phyloP scores from a whole-genome alignment of 139 green algal species.

The Chlorella vulgaris region DNA sequence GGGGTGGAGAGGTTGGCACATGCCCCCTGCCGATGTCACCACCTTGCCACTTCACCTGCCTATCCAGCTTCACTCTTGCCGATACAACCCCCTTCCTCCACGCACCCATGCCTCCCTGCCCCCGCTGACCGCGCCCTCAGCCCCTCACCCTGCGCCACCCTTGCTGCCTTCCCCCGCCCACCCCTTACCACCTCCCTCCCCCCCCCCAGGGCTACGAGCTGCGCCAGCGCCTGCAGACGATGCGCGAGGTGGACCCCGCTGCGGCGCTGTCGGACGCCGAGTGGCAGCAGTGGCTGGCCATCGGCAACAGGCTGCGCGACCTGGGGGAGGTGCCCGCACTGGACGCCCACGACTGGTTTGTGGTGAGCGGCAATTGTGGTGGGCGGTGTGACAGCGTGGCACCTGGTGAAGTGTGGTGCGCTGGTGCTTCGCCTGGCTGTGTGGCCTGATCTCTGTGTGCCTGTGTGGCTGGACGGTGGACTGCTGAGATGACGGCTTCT shows the following conservation, averaged over 20 bases:
- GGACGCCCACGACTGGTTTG: slow-evolving; percentile 46
- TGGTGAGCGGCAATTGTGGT: not conserved
- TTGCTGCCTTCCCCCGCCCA: not conserved
- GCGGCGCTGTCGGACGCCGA: slow-evolving; percentile 17
- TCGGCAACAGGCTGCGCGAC: slow-evolving; percentile 29
- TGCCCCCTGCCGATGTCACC: too few relatives aligned
- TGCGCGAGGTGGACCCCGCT: slow-evolving; percentile 1
- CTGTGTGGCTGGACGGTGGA: too few relatives aligned
- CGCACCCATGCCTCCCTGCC: too few relatives aligned
- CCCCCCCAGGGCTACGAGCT: not conserved
- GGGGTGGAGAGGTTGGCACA: not conserved
- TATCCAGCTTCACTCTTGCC: too few relatives aligned
- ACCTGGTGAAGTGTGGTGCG: not conserved
- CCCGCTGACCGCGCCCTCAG: too few relatives aligned
- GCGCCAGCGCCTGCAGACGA: slow-evolving; percentile 11
- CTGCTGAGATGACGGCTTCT: too few relatives aligned
- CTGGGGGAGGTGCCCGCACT: slow-evolving; percentile 44
- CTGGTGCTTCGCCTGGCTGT: not conserved
- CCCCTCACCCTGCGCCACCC: not conserved
- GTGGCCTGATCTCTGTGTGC: too few relatives aligned
- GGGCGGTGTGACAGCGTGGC: not conserved
- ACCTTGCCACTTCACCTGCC: too few relatives aligned
- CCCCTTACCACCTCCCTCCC: not conserved
- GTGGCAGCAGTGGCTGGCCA: slow-evolving; percentile 27
- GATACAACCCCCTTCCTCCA: too few relatives aligned